Evolutionary conservation across 306 rosid genomes (phyloP).

Genomic region (Cicer chorassanicum): DNA sequence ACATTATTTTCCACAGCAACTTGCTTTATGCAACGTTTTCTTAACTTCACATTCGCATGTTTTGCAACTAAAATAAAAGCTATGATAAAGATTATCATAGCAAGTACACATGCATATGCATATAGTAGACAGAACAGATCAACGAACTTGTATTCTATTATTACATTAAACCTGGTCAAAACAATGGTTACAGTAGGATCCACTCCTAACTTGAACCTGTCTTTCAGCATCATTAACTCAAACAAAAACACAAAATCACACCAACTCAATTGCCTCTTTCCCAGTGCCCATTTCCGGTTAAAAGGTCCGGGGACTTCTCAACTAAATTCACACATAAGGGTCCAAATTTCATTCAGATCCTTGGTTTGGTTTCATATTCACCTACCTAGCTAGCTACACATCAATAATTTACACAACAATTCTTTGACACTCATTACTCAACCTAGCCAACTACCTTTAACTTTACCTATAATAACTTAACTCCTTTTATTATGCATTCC

Average conservation of each 20-base stretch:
- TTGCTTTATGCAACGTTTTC: not conserved
- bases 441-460: slow-evolving; percentile 44
- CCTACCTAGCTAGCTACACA: slow-evolving; percentile 44
- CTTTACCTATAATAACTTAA: slow-evolving; percentile 41
- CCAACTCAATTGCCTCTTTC: slow-evolving; percentile 46
- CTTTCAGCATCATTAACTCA: slow-evolving; percentile 47
- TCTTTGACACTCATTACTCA: slow-evolving; percentile 39
- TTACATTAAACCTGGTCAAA: slow-evolving; percentile 25
- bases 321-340: slow-evolving; percentile 55
- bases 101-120: no score
- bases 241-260: slow-evolving; percentile 51
- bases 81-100: no score
- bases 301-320: slow-evolving; percentile 70
- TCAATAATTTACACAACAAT: slow-evolving; percentile 41
- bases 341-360: slow-evolving; percentile 65
- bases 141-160: slow-evolving; percentile 16
- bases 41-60: not conserved
- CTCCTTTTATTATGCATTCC: slow-evolving; percentile 41
- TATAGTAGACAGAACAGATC: slow-evolving; percentile 9
- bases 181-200: slow-evolving; percentile 62
- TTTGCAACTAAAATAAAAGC: slow-evolving; percentile 2
- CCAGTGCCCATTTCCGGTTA: slow-evolving; percentile 77
- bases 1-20: no score
- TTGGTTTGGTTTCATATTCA: slow-evolving; percentile 51
- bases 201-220: slow-evolving; percentile 60